Evolutionary conservation across 75 land plant genomes (phyloP), one percentile per base, ranked within the genome.

Genomic region (Picea sitchensis): DNA sequence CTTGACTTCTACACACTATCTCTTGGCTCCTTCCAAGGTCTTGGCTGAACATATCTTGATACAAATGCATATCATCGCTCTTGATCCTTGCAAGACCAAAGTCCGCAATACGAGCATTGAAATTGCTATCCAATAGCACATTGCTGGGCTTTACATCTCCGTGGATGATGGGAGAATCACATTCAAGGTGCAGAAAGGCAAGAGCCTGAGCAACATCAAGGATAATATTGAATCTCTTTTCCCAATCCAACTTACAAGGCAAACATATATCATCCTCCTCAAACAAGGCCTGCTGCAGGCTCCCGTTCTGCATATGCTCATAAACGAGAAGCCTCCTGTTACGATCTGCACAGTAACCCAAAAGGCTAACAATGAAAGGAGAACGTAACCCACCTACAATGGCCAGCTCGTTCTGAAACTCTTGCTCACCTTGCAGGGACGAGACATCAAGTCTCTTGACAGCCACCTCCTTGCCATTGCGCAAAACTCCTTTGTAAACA

Each of bases 231-330:
- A 88, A 89, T 79, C 97, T 78, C 65, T 58, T 57, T 41, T 81
- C 76, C 97, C 97, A 94, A 65, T 78, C 73, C 77, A 94, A 78
- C 32, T 18, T 56, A 17, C 15, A 21, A 58, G 80, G 80, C 63
- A 38, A 47, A 38, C 61, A 15, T 3, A 58, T 31, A 9, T 54
- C 36, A 83, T 85, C 79, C 56, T 87, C 76, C 56, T 87, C 91
- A 61, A 97, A 80, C 72, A 95, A 80, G 56, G 92, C 98, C 18
- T 97, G 98, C 76, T 95, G 99, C 36, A 97, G 78, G 85, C 92
- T 97, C 2, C 95, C 88, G 76, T 91, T 95, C 59, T 26, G 86
- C 99, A 97, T 95, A 64, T 86, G 84, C 78, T 95, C 96, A 62
- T 95, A 97, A n/a, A 97, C 98, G 5, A 97, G 83, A 18, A 92